Evolutionary conservation across 1,284 basidiomycete species (phyloP).

Genomic region (Mycosarcoma mackinlayi): DNA sequence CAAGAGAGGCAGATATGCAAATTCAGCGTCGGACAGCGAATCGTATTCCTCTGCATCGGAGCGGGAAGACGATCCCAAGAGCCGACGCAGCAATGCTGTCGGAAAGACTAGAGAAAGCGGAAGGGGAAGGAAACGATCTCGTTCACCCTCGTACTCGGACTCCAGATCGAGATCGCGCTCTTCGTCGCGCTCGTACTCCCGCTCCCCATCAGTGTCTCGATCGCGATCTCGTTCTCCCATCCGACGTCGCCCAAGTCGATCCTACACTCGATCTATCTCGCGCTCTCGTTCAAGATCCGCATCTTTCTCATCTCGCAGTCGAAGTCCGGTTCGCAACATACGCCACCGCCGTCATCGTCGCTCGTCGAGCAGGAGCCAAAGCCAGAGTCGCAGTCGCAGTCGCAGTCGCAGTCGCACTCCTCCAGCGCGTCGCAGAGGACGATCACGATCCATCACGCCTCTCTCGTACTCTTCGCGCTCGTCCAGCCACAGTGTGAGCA

Average conservation of each 20-base stretch:
- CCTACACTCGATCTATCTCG: constrained; percentile 3
- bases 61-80: background rate
- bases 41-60: constrained; percentile 14
- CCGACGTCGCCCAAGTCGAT: background rate
- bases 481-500: background rate
- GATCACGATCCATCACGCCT: constrained; percentile 16
- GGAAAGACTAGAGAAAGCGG: constrained; percentile 3
- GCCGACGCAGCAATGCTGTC: constrained; percentile 1
- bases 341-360: no score
- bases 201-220: constrained; percentile 48
- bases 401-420: no score
- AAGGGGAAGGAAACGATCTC: constrained; percentile 12
- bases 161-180: constrained; percentile 24
- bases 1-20: constrained; percentile 20
- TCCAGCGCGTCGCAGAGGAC: background rate
- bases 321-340: background rate
- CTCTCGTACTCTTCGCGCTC: constrained; percentile 18
- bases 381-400: background rate
- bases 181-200: constrained; percentile 26
- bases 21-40: constrained; percentile 8
- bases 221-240: constrained; percentile 34
- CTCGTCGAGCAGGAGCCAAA: constrained; percentile 7
- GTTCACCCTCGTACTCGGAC: constrained; percentile 9
- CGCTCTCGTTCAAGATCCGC: constrained; percentile 7
- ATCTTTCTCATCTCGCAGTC: constrained; percentile 13